A percentile compares a stretch with the other conserved stretches of the same genome.
These are phyloP conservation scores for Sapria himalayana DNA, from an alignment of 345 rosid genomes.

Conservation along the genomic window DNA sequence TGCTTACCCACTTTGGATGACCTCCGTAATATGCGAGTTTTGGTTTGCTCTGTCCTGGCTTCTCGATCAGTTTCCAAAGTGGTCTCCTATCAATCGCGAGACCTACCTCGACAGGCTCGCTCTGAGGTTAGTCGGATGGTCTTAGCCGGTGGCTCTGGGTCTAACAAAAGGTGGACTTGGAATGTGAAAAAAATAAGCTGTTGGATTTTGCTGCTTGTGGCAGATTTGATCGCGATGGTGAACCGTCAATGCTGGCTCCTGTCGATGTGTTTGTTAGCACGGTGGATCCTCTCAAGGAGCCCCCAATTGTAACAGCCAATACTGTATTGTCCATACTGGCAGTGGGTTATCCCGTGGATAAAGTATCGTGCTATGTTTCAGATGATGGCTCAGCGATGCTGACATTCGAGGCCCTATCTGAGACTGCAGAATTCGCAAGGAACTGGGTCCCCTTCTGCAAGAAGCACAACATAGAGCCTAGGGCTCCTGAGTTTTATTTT, in stretches of 20 bases:
- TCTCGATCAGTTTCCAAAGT: conserved; percentile 96
- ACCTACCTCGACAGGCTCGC: conserved; percentile 88
- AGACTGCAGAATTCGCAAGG: conserved; percentile 96
- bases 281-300: conserved; percentile 99
- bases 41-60: conserved; percentile 99
- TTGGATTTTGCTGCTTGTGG: too few species aligned
- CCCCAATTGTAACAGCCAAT: conserved; percentile 92
- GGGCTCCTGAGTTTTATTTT: conserved; percentile 98
- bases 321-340: conserved; percentile 93
- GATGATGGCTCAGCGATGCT: conserved; percentile 99
- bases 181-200: too few species aligned
- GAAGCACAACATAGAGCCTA: conserved; percentile 91
- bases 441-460: conserved; percentile 99
- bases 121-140: conserved; percentile 36
- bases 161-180: too few species aligned
- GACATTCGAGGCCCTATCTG: conserved; percentile 94
- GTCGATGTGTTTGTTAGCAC: conserved; percentile 98
- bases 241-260: conserved; percentile 85
- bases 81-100: conserved; percentile 95
- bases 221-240: conserved; percentile 94
- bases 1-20: conserved; percentile 89
- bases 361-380: conserved; percentile 96
- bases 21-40: conserved; percentile 94
- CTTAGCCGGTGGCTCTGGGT: conserved; percentile 2
- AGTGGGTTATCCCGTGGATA: conserved; percentile 98